Percentiles rank a stretch among this genome's conserved stretches.
Conservation (phyloP, 305 asterid genomes). For the Fraxinus angustifolia region DNA sequence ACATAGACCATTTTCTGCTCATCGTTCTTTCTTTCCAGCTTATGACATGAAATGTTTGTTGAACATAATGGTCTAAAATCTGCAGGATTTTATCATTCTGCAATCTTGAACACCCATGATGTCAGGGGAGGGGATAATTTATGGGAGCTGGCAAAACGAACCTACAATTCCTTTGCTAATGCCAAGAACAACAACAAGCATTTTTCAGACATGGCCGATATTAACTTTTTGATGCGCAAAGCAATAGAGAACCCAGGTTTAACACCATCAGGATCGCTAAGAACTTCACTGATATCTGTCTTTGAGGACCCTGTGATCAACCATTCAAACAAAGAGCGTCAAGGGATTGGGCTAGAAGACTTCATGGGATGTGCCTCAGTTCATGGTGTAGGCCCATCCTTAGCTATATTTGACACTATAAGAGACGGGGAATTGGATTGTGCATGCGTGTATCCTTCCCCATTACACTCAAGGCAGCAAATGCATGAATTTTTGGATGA, state of each 20-base stretch:
- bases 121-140: constrained; percentile 54
- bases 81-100: constrained; percentile 90
- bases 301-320: constrained; percentile 67
- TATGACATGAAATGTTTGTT: neutral
- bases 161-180: constrained; percentile 43
- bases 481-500: constrained; percentile 55
- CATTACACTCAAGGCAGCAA: constrained; percentile 81
- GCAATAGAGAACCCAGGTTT: constrained; percentile 86
- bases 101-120: constrained; percentile 69
- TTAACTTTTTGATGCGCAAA: constrained; percentile 84
- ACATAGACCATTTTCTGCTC: neutral
- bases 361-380: constrained; percentile 65
- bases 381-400: constrained; percentile 84
- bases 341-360: constrained; percentile 58
- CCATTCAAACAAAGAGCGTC: constrained; percentile 22
- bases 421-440: constrained; percentile 62
- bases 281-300: constrained; percentile 70
- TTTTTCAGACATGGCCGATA: constrained; percentile 72
- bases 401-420: constrained; percentile 69
- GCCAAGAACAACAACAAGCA: constrained; percentile 74
- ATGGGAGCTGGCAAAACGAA: constrained; percentile 67
- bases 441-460: constrained; percentile 74
- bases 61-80: constrained; percentile 2
- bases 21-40: neutral
- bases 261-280: constrained; percentile 66